Evolutionary conservation across 176 grass and related monocot genomes (phyloP), one percentile per base, ranked within the genome.

Genomic region (Ampelocalamus luodianensis): DNA sequence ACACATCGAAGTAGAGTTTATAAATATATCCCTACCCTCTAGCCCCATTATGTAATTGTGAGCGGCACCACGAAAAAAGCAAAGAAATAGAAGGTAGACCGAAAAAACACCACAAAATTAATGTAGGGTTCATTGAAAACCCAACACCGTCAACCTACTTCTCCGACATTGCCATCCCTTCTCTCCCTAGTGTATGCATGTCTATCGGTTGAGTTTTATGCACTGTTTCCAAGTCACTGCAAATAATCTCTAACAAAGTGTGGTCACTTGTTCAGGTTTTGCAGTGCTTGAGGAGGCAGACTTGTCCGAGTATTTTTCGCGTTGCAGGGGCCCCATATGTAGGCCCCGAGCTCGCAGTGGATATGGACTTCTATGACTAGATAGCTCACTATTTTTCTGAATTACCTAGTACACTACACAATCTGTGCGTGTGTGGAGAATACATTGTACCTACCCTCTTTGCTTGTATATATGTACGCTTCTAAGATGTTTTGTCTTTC

Each of bases 141-240:
- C 82, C n/a, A n/a, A n/a, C n/a, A 10, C 91, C 85, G 9, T 90
- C 88, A 3, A 93, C n/a, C n/a, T 86, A 93, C 39, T 86, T 85
- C 67, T 34, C 59, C 14, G 82, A 88, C 69, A 77, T 80, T 6
- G 67, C 91, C 8, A 56, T 88, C 36, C 77, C 82, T n/a, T 74
- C 81, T 20, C 82, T 88, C 43, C 72, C 91, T 18, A 85, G 91
- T n/a, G n/a, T 93, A 20, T 91, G 7, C 17, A 18, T 18, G 51
- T 0, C 17, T 20, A 20, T 8, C 17, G 51, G 5, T 20, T 20
- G 51, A 54, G 17, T 20, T 54, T 18, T 54, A 6, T 18, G 51
- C 17, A 6, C 51, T 8, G 51, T 54, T 54, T 54, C 17, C 51
- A 20, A 18, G 17, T 54, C 51, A 20, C 43, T 11, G 10, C 4